Percentiles rank a stretch among this genome's conserved stretches.
These are phyloP conservation scores for Chloromonas sp. DNA, from an alignment of 163 green algal genomes.

Conservation along the genomic window DNA sequence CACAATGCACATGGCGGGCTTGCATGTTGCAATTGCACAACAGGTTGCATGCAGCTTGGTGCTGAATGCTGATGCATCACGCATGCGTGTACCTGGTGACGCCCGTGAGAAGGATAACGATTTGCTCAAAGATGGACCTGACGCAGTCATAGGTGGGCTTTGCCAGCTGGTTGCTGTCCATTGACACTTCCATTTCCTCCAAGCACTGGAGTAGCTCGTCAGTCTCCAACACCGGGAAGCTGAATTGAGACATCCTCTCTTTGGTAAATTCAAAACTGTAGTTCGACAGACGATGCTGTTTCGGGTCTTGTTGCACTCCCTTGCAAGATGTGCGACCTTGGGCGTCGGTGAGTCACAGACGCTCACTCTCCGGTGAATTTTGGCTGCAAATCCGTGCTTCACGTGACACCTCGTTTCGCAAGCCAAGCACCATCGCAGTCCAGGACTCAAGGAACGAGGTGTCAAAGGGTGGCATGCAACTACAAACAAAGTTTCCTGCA, in stretches of 20 bases:
- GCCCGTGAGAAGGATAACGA: conserved; percentile 72
- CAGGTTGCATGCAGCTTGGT: background rate
- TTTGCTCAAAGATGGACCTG: conserved; percentile 67
- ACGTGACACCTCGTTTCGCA: background rate
- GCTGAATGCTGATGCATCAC: background rate
- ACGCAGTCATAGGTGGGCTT: conserved; percentile 82
- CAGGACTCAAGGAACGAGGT: no score
- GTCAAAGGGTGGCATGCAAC: no score
- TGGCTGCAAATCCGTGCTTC: background rate
- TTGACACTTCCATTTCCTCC: conserved; percentile 73
- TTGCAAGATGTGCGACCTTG: background rate
- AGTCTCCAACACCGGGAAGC: conserved; percentile 67
- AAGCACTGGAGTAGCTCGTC: conserved; percentile 79
- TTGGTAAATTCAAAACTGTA: background rate
- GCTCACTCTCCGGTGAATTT: background rate
- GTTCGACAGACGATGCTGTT: background rate
- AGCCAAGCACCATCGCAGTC: background rate
- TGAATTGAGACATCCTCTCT: conserved; percentile 29
- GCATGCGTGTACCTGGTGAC: conserved; percentile 52
- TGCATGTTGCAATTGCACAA: background rate
- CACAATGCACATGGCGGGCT: background rate
- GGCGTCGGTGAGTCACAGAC: no score
- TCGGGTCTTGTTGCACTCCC: background rate
- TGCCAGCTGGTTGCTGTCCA: conserved; percentile 56
- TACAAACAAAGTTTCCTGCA: no score